These are phyloP conservation scores for Boletus smithii DNA, from an alignment of 1,284 basidiomycete species.

Conservation along the genomic window DNA sequence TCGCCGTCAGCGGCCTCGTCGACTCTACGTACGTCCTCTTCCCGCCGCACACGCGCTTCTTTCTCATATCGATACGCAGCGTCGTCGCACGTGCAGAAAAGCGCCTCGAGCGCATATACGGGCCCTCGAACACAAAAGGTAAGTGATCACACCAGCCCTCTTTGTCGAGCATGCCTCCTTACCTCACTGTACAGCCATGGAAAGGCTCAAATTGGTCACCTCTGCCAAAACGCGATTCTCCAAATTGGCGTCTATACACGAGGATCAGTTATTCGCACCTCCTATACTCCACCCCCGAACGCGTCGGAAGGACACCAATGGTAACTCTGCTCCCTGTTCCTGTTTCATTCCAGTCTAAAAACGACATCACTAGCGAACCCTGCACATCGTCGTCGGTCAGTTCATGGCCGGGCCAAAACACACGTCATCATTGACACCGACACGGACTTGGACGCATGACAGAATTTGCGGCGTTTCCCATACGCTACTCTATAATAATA, in stretches of 20 bases:
- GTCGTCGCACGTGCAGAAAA: conserved; percentile 21
- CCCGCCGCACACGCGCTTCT: background rate
- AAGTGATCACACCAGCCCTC: background rate
- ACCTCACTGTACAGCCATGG: conserved; percentile 11
- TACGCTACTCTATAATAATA: background rate
- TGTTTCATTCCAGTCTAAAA: background rate
- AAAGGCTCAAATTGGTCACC: conserved; percentile 8
- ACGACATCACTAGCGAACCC: background rate
- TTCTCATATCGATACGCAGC: conserved; percentile 16
- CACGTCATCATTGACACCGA: conserved; percentile 8
- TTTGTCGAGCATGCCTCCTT: conserved; percentile 3
- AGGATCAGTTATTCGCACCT: conserved; percentile 19
- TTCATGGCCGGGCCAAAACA: conserved; percentile 1
- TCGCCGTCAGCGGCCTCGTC: conserved; percentile 21
- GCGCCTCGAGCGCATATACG: conserved; percentile 28
- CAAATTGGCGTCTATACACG: conserved; percentile 1
- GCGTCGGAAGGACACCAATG: conserved; percentile 11
- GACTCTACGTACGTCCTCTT: conserved; percentile 17
- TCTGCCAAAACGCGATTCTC: conserved; percentile 15
- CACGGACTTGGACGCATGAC: conserved; percentile 8
- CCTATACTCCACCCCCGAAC: conserved; percentile 14
- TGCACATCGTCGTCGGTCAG: conserved; percentile 3
- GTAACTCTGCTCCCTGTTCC: conserved; percentile 2
- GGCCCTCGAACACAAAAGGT: conserved; percentile 19
- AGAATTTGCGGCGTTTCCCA: conserved; percentile 4